phyloP scores from a whole-genome alignment of 2,329 filamentous ascomycete species.

The Fusarium burgessii region DNA sequence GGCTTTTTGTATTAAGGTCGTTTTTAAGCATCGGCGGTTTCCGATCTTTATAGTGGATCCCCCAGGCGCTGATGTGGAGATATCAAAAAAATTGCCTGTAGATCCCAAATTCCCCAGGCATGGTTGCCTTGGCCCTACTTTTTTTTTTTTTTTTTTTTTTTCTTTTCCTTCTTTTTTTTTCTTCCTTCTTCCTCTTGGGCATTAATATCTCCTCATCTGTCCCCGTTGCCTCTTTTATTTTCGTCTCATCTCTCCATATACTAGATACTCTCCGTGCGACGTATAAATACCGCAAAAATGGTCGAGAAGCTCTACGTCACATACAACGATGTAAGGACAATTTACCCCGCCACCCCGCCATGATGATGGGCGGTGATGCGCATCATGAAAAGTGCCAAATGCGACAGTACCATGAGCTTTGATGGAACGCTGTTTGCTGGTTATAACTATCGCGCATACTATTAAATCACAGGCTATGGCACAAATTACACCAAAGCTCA shows the following conservation, averaged over 20 bases:
- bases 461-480: background rate
- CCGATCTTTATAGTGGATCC: constrained; percentile 38
- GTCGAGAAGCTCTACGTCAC: constrained; percentile 89
- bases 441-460: background rate
- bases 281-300: constrained; percentile 65
- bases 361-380: constrained; percentile 36
- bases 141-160: constrained; percentile 16
- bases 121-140: constrained; percentile 33
- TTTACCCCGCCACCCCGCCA: constrained; percentile 47
- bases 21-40: constrained; percentile 36
- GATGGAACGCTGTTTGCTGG: background rate
- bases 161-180: constrained; percentile 24
- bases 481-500: background rate
- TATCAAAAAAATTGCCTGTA: constrained; percentile 43
- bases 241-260: background rate
- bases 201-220: constrained; percentile 21
- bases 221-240: constrained; percentile 21
- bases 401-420: background rate
- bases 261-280: constrained; percentile 12
- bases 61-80: constrained; percentile 13
- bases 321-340: constrained; percentile 82
- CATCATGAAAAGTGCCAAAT: constrained; percentile 27
- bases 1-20: background rate
- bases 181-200: constrained; percentile 27
- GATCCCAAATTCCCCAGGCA: constrained; percentile 33